Evolutionary conservation across 2,329 filamentous ascomycete species (phyloP), one percentile per base, ranked within the genome.

Genomic region (Aspergillus arachidicola): DNA sequence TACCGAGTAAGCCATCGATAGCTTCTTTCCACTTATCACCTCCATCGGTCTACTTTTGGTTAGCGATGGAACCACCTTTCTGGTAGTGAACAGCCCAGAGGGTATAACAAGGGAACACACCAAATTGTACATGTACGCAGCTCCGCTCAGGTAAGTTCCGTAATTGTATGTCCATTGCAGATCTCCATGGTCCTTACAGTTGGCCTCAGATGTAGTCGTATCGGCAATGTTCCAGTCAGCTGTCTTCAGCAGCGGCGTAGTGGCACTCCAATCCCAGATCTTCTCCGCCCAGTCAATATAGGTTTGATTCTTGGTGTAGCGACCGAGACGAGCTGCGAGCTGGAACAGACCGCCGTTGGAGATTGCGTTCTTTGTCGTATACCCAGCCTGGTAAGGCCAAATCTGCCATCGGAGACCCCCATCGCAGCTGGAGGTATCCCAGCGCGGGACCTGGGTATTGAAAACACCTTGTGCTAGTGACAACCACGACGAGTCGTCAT

Each of bases 321-420:
- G 84, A 0, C 91, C 90, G 7, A 96, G 83, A 19, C 92, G 88
- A 9, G 92, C 84, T 3, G 83, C 81, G 12, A 88, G 79, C 67
- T 86, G 84, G 74, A 87, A 86, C 63, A 87, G 82, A 36, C 81
- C 84, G 4, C 85, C 85, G 66, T 87, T 87, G 14, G 83, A 85
- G 65, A 87, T 84, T 26, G 82, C 81, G 68, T 87, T 87, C 68
- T 87, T 87, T 69, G 85, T 87, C 59, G 79, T 77, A 69, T 82
- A 87, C 6, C 92, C 92, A 61, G 83, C 86, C 79, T 93, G 93
- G 79, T 89, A 91, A 14, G 86, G 83, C 79, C 90, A 94, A 65
- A 96, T 91, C 79, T 96, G 93, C 93, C 93, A 96, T 66, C 90
- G 87, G 69, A 96, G 79, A 19, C 93, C 93, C 63, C 93, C 93